Evolutionary conservation across 1,139 yeast genomes (phyloP).

Genomic region (Pichia sp.): DNA sequence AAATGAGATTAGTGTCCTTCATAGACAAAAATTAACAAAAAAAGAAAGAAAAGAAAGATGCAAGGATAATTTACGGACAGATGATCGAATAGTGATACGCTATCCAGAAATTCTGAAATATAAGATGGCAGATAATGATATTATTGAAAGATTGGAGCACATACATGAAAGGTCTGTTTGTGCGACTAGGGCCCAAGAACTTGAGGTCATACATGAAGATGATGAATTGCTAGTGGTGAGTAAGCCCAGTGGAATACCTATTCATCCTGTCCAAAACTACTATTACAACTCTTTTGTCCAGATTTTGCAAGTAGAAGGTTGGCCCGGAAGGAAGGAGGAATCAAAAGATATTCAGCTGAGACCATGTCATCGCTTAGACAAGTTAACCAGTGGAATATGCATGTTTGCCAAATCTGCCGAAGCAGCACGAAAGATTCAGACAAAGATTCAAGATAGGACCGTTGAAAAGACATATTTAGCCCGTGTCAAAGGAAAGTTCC

Average conservation of each 20-base stretch:
- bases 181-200: constrained; percentile 15
- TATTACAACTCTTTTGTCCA: constrained; percentile 59
- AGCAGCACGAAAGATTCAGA: constrained; percentile 44
- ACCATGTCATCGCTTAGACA: constrained; percentile 73
- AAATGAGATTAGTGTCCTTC: constrained; percentile 19
- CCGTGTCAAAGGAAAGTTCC: constrained; percentile 58
- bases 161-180: constrained; percentile 56
- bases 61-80: background rate
- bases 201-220: constrained; percentile 46
- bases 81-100: background rate
- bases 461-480: constrained; percentile 55
- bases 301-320: constrained; percentile 42
- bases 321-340: constrained; percentile 6
- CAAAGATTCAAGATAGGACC: constrained; percentile 38
- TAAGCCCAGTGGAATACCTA: constrained; percentile 75
- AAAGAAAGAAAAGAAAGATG: constrained; percentile 19
- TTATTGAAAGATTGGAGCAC: constrained; percentile 45
- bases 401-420: constrained; percentile 50
- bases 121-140: constrained; percentile 44
- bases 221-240: constrained; percentile 54
- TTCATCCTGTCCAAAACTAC: constrained; percentile 74
- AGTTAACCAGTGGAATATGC: constrained; percentile 69
- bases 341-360: constrained; percentile 32
- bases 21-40: constrained; percentile 8
- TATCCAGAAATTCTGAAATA: constrained; percentile 21